A percentile compares a stretch with the other conserved stretches of the same genome.
Conservation (phyloP, 176 grass and related monocot species). For the Aegilops longissima region DNA sequence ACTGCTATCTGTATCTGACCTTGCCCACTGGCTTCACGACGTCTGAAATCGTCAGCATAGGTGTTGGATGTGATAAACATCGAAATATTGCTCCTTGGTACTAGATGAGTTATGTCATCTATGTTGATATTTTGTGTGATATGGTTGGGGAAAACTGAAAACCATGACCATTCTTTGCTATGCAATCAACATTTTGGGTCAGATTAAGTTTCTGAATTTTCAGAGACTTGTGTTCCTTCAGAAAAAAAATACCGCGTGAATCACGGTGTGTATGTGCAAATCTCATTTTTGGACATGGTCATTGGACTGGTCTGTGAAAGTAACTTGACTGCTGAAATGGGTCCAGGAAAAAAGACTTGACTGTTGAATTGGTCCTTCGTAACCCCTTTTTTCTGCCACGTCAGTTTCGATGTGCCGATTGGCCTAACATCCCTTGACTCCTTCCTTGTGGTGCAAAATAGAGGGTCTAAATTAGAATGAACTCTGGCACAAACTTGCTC, state of each 20-base stretch:
- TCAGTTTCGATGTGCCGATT: background rate
- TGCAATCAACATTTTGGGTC: background rate
- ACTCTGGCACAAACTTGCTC: background rate
- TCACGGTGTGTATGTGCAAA: background rate
- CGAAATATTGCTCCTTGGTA: background rate
- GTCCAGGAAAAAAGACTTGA: background rate
- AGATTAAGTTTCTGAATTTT: background rate
- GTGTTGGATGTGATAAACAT: background rate
- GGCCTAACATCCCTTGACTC: background rate
- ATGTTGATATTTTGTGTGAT: background rate
- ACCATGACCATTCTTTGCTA: background rate
- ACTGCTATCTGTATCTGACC: conserved; percentile 13
- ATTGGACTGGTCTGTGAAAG: conserved; percentile 20
- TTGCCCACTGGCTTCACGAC: background rate
- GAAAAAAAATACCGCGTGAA: background rate
- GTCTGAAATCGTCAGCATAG: background rate
- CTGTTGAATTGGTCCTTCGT: conserved; percentile 5
- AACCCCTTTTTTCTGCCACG: background rate
- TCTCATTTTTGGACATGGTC: background rate
- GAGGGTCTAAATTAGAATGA: background rate
- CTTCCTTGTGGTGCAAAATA: background rate
- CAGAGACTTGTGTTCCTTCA: background rate
- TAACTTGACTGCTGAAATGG: conserved; percentile 4
- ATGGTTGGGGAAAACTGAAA: background rate
- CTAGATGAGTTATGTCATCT: background rate